Evolutionary conservation across 2,329 filamentous ascomycete species (phyloP), one percentile per base, ranked within the genome.

Genomic region (Peltaster fructicola): DNA sequence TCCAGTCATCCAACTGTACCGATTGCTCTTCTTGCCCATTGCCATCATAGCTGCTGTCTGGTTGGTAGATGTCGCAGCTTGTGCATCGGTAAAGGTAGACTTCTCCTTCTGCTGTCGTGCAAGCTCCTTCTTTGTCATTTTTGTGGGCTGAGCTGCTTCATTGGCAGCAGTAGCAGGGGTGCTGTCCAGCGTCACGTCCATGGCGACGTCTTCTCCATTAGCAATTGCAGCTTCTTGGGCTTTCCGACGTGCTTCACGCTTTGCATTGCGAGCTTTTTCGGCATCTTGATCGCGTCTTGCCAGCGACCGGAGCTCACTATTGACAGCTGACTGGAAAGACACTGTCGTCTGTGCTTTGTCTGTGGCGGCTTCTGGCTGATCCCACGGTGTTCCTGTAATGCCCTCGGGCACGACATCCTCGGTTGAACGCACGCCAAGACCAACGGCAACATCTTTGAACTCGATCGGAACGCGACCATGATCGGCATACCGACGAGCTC

Each of bases 101-200:
- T 61, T 59, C 31, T 79, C 72, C 17, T 80, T 73, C n/a, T 71
- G 67, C 37, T 75, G 64, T 35, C 73, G 76, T 50, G 74, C 80
- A 45, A 75, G 63, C 48, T 92, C 82, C 54, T 93, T 93, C 61
- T 93, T 93, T 4, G 75, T 77, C 25, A 79, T 63, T 48, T 82
- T 85, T 36, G 14, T 65, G 41, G 35, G 69, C n/a, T 32, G 30
- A n/a, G 35, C 24, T 11, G 33, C 25, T 10, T 36, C 32, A 48
- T 31, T 50, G 52, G 23, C 61, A 54, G 30, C 29, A 5, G 45
- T 45, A 9, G 17, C 43, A 8, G 41, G 34, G 8, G 41, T 39
- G 14, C n/a, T 40, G 35, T 17, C 26, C 29, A 13, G 30, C 22
- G 23, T 27, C 17, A 41, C 19, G 36, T 30, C 40, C 35, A 25